Evolutionary conservation across 2,329 filamentous ascomycete species (phyloP), one percentile per base, ranked within the genome.

Genomic region (Cladophialophora carrionii): DNA sequence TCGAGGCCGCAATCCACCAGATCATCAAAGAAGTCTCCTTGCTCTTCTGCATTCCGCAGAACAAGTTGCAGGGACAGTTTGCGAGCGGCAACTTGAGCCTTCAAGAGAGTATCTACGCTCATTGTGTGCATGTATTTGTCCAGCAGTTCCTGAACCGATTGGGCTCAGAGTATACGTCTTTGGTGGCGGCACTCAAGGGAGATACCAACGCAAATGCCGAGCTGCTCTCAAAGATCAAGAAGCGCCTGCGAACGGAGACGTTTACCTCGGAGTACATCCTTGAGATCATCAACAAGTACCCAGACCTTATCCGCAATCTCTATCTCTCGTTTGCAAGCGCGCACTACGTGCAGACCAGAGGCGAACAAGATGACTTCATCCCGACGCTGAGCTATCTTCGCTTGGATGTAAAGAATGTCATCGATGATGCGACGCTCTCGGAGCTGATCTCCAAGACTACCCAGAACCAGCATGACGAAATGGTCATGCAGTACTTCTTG

Each of bases 11-110:
- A 2, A 96, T 99, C 71, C 91, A 97, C 79, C 95, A 99, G 80
- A 97, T 99, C 81, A 96, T 95, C 82, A 98, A 98, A 84, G 95
- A 99, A 78, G 89, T 96, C 57, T 98, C 95, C 1, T 85, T 99
- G 64, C 84, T 99, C 20, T 99, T 98, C 86, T 99, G 95, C 78
- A 90, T 99, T 71, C 95, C 95, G 14, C 94, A 96, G 78, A 99
- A 96, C 84, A 95, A 93, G 79, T 92, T 99, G 77, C 94, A 97
- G 79, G 82, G 84, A 64, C 87, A 96, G 72, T 99, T 99, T 78
- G 90, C 91, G 57, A 88, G 86, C 17, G 93, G 93, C 57, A 86
- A 89, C 72, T 83, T 99, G 70, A 97, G 93, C 75, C 83, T 99
- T 58, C 95, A 99, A 78, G 95, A 99, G 81, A 93, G 94, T 12